Evolutionary conservation across 2,329 filamentous ascomycete genomes (phyloP), one percentile per base, ranked within the genome.

Genomic region (Exophiala lecanii-corni): DNA sequence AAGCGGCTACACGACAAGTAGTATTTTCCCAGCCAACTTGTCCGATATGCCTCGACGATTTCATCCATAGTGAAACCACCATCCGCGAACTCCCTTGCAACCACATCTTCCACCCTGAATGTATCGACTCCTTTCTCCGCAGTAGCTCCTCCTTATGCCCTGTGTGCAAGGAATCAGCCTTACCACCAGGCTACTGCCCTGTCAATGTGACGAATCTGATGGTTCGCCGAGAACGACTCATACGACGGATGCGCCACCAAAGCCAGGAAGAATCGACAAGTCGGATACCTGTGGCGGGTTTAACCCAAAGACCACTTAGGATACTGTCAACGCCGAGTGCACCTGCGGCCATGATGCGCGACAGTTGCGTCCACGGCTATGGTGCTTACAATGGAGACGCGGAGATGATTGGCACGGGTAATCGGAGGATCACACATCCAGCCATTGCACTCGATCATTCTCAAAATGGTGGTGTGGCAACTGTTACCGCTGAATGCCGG

Each of bases 41-140:
- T 60, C 80, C 86, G n/a, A 95, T 97, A 40, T 98, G 92, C 59
- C 73, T 94, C 1, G 85, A 88, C 41, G 79, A 86, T 45, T 97
- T 87, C 57, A 74, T 83, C 20, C 75, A 80, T 12, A 75, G 78
- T 26, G 66, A 73, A 13, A 84, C 86, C 0, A 76, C 81, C 15
- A 89, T 97, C 42, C 84, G 89, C 42, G 86, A 96, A 64, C 71
- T 97, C 2, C 81, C 87, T 0, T 98, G 92, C 56, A 81, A 84
- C 1, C 92, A 98, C 61, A 91, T 97, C 43, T 98, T 89, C 64
- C 91, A 98, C 54, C 84, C 86, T 0, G 83, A 85, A 52, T 98
- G 92, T 59, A 89, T 97, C 51, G 89, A 97, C 59, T 77, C 82
- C 16, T 95, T 92, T 56, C 71, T 97, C 9, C 73, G 76, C 33